phyloP scores from a whole-genome alignment of 768 basidiomycete species.

The Serendipita sp. region DNA sequence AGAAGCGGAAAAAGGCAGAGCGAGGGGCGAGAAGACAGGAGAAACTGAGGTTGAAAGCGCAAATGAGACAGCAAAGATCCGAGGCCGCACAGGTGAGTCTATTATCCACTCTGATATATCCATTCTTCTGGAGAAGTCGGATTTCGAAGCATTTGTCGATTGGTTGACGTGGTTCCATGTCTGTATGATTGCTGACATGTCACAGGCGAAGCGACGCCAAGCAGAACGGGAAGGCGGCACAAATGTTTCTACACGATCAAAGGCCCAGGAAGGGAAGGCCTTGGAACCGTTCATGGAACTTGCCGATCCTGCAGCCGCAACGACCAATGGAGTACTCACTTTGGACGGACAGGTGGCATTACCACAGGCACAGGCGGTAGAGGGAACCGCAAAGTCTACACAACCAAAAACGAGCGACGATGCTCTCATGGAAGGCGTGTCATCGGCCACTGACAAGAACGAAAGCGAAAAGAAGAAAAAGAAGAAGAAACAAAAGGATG shows the following conservation, averaged over 20 bases:
- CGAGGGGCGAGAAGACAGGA: neutral
- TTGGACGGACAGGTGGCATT: too few relatives aligned
- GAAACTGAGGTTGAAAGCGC: neutral
- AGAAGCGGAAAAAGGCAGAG: neutral
- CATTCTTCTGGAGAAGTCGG: too few relatives aligned
- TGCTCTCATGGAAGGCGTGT: neutral
- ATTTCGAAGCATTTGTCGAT: neutral
- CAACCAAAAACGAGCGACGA: neutral
- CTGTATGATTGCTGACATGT: neutral
- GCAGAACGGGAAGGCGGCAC: neutral
- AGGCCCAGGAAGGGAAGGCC: too few relatives aligned
- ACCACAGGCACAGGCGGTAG: too few relatives aligned
- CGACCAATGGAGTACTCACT: too few relatives aligned
- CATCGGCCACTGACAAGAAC: neutral
- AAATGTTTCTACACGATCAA: too few relatives aligned
- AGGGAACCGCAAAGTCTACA: neutral
- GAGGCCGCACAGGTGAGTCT: neutral
- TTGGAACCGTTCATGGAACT: too few relatives aligned
- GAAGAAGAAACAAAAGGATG: neutral
- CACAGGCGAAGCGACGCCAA: neutral
- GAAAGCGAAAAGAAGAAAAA: slow-evolving; percentile 1
- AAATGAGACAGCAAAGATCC: neutral
- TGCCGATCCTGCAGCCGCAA: too few relatives aligned
- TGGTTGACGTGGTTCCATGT: too few relatives aligned
- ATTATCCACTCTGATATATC: neutral